Evolutionary conservation across 2,329 filamentous ascomycete species (phyloP).

Genomic region (Teratosphaeria pseudoeucalypti): DNA sequence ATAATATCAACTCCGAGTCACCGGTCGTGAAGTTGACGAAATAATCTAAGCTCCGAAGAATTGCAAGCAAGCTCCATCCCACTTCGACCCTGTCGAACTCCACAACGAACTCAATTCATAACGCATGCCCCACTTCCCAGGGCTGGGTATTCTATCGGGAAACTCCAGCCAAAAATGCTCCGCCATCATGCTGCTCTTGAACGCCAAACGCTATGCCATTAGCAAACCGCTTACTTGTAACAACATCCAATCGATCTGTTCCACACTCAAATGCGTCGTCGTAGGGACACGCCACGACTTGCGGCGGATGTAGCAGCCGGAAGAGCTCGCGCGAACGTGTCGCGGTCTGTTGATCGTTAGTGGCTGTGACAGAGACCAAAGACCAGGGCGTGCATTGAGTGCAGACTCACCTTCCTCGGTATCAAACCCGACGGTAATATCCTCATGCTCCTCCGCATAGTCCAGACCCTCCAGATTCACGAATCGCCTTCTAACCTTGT

Average conservation of each 20-base stretch:
- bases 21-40: background rate
- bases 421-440: conserved; percentile 79
- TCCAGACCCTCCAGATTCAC: conserved; percentile 80
- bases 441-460: conserved; percentile 84
- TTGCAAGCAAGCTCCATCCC: background rate
- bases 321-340: conserved; percentile 35
- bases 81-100: background rate
- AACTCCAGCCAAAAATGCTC: background rate
- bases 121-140: background rate
- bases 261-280: conserved; percentile 22
- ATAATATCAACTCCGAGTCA: background rate
- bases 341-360: conserved; percentile 28
- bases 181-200: background rate
- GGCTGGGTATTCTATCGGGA: background rate
- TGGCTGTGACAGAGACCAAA: conserved; percentile 14
- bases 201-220: background rate
- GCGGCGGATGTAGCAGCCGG: conserved; percentile 31
- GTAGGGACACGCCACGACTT: conserved; percentile 33
- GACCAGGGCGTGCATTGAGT: background rate
- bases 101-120: background rate
- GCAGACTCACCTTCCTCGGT: conserved; percentile 42
- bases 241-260: background rate
- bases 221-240: background rate
- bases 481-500: conserved; percentile 57
- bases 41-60: background rate